phyloP scores from a whole-genome alignment of 495 filamentous ascomycete genomes.

The Penicillium cinerascens region DNA sequence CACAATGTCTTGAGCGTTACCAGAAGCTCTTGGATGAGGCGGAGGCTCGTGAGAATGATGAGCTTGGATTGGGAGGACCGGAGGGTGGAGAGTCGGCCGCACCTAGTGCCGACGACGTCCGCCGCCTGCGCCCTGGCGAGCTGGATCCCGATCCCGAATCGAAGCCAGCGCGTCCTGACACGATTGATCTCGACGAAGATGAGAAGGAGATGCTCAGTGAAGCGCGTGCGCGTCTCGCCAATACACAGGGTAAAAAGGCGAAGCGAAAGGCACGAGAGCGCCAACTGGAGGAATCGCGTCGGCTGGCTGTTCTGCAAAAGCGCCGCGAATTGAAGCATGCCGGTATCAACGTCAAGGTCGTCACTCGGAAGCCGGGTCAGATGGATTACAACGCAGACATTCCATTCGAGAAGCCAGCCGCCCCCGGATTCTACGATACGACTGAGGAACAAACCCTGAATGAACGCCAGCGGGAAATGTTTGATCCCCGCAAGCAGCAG shows the following conservation, averaged over 20 bases:
- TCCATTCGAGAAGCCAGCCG: slow-evolving; percentile 89
- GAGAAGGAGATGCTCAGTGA: slow-evolving; percentile 99
- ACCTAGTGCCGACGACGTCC: slow-evolving; percentile 90
- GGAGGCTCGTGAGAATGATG: slow-evolving; percentile 79
- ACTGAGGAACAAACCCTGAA: slow-evolving; percentile 73
- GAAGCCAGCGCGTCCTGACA: slow-evolving; percentile 94
- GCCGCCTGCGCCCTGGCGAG: slow-evolving; percentile 85
- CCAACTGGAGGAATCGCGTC: slow-evolving; percentile 89
- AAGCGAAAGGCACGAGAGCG: slow-evolving; percentile 96
- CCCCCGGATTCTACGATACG: slow-evolving; percentile 92
- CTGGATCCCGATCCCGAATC: slow-evolving; percentile 94
- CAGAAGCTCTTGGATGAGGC: slow-evolving; percentile 96
- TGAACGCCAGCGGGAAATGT: slow-evolving; percentile 81
- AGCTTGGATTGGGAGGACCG: slow-evolving; percentile 82
- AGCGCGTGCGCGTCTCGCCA: slow-evolving; percentile 90
- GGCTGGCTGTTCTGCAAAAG: slow-evolving; percentile 88
- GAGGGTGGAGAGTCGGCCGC: slow-evolving; percentile 83
- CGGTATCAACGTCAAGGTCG: slow-evolving; percentile 96
- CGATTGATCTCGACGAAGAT: slow-evolving; percentile 96
- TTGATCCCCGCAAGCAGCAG: slow-evolving; percentile 93
- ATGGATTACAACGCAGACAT: slow-evolving; percentile 99
- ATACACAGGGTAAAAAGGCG: slow-evolving; percentile 98
- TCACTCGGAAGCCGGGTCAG: slow-evolving; percentile 87
- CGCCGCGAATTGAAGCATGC: slow-evolving; percentile 94
- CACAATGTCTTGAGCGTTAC: slow-evolving; percentile 94